Evolutionary conservation across 2,329 filamentous ascomycete species (phyloP).

Genomic region (Diaporthe aspalathi): DNA sequence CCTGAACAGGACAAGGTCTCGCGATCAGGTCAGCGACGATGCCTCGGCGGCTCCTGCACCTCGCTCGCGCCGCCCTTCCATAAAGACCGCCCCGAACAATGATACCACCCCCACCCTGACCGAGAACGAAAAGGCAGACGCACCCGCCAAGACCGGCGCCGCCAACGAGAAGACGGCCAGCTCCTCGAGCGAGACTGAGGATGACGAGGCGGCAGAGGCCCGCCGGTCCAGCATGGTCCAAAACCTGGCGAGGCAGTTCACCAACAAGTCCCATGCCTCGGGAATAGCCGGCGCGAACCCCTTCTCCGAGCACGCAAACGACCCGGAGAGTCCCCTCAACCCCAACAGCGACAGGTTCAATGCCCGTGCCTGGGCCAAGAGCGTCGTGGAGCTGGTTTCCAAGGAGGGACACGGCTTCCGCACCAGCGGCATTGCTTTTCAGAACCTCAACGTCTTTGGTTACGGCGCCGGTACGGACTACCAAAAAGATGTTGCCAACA

Average conservation of each 20-base stretch:
- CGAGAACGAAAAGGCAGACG: slow-evolving; percentile 47
- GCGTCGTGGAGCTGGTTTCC: slow-evolving; percentile 64
- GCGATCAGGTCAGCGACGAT: slow-evolving; percentile 40
- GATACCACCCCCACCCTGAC: slow-evolving; percentile 39
- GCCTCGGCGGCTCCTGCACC: slow-evolving; percentile 27
- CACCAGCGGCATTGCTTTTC: slow-evolving; percentile 73
- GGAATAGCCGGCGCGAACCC: slow-evolving; percentile 57
- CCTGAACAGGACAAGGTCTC: slow-evolving; percentile 35
- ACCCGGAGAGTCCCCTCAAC: slow-evolving; percentile 59
- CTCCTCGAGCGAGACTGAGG: slow-evolving; percentile 48
- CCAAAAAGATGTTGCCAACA: slow-evolving; percentile 74
- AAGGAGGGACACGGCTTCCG: slow-evolving; percentile 67
- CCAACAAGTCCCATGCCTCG: slow-evolving; percentile 56
- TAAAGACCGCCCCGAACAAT: slow-evolving; percentile 39
- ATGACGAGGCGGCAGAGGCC: slow-evolving; percentile 56
- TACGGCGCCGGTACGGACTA: slow-evolving; percentile 76
- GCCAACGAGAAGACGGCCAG: slow-evolving; percentile 34
- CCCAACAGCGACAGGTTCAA: slow-evolving; percentile 62
- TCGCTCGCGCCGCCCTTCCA: slow-evolving; percentile 34
- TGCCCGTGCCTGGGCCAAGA: slow-evolving; percentile 69
- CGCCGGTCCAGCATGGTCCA: slow-evolving; percentile 66
- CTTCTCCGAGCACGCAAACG: slow-evolving; percentile 53
- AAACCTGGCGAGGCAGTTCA: slow-evolving; percentile 66
- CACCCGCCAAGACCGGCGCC: slow-evolving; percentile 50
- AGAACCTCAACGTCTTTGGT: slow-evolving; percentile 75